Evolutionary conservation across 345 rosid species (phyloP).

Genomic region (Pistacia integerrima): DNA sequence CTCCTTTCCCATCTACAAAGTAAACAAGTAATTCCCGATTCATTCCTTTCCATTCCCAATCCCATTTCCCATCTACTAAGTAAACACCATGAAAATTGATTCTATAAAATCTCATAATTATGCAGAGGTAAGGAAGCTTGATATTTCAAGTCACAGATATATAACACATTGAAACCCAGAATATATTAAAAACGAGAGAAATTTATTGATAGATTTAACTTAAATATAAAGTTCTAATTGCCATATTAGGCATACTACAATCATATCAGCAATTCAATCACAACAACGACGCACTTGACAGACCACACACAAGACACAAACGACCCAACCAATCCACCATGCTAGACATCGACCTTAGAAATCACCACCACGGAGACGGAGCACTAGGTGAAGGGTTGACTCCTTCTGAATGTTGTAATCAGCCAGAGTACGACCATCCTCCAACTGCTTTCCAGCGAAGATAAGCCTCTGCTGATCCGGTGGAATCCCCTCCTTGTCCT

Average conservation of each 20-base stretch:
- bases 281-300: no score
- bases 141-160: no score
- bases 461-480: constrained; percentile 17
- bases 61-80: no score
- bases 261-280: not conserved
- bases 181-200: not conserved
- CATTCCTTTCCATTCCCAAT: no score
- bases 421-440: constrained; percentile 11
- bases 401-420: constrained; percentile 15
- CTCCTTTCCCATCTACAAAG: no score
- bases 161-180: not conserved
- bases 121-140: no score
- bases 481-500: constrained; percentile 14
- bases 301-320: not conserved
- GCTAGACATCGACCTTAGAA: not conserved
- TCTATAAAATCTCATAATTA: no score
- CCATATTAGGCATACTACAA: not conserved
- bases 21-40: no score
- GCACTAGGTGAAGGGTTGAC: constrained; percentile 17
- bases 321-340: not conserved
- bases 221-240: not conserved
- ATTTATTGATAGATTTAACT: not conserved
- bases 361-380: constrained; percentile 15
- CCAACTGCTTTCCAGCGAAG: constrained; percentile 12
- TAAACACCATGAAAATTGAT: no score